phyloP scores from a whole-genome alignment of 306 rosid genomes.

The Rosa rugosa region DNA sequence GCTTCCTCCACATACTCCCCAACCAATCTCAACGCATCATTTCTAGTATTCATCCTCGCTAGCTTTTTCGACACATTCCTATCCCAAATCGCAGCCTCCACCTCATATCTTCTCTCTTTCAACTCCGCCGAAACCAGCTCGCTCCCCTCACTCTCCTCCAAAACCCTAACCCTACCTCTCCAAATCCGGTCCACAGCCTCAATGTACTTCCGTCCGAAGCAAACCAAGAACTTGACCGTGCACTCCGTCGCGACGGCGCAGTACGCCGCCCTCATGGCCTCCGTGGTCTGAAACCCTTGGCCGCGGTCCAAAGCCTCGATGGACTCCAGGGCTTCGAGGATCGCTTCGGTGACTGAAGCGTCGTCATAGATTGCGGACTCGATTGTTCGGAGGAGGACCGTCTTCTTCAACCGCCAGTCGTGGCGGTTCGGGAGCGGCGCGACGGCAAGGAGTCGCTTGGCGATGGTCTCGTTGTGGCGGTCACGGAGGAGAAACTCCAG shows the following conservation, averaged over 20 bases:
- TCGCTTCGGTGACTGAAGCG: constrained; percentile 43
- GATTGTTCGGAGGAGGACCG: constrained; percentile 61
- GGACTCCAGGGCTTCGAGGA: constrained; percentile 49
- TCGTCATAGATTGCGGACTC: constrained; percentile 29
- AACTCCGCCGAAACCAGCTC: constrained; percentile 43
- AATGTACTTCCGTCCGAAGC: constrained; percentile 33
- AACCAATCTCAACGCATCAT: constrained; percentile 45
- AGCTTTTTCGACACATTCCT: constrained; percentile 40
- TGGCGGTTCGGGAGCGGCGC: constrained; percentile 40
- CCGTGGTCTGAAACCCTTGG: constrained; percentile 17
- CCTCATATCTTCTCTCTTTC: constrained; percentile 34
- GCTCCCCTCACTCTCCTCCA: constrained; percentile 27
- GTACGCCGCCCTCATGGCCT: constrained; percentile 55
- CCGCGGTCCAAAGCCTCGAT: constrained; percentile 44
- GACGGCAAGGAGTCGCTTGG: constrained; percentile 30
- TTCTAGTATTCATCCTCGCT: constrained; percentile 41
- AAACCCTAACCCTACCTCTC: constrained; percentile 43
- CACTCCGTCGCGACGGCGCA: constrained; percentile 73
- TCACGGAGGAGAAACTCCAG: constrained; percentile 59
- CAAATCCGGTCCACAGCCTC: constrained; percentile 58
- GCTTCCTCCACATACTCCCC: constrained; percentile 54
- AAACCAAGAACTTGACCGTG: constrained; percentile 52
- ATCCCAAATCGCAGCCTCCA: constrained; percentile 63
- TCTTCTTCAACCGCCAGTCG: constrained; percentile 55
- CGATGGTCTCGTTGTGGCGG: constrained; percentile 35